Evolutionary conservation across 2,329 filamentous ascomycete species (phyloP).

Genomic region (Grosmannia penicillata): DNA sequence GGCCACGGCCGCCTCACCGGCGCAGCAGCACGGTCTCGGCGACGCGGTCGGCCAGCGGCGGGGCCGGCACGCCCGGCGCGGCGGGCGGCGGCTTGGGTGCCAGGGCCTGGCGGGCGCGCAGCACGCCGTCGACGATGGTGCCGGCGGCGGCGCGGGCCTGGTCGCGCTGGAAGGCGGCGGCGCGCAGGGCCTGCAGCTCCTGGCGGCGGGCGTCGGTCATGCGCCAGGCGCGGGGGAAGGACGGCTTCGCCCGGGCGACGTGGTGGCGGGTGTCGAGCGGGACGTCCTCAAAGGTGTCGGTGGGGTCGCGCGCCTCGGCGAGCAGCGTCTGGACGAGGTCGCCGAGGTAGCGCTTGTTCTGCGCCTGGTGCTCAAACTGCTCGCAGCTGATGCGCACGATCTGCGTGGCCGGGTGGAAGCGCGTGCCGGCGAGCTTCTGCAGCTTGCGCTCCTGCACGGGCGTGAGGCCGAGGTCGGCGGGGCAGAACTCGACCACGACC

Average conservation of each 20-base stretch:
- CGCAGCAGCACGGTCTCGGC: conserved; percentile 15
- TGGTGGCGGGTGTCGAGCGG: conserved; percentile 83
- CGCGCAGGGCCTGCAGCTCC: conserved; percentile 48
- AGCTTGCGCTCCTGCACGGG: conserved; percentile 61
- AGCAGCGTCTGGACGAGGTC: conserved; percentile 64
- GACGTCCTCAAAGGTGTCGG: conserved; percentile 75
- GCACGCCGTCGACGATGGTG: conserved; percentile 44
- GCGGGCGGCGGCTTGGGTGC: too few species aligned
- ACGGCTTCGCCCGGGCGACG: conserved; percentile 47
- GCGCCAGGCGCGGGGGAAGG: conserved; percentile 73
- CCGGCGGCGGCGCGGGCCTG: conserved; percentile 36
- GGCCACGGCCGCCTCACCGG: too few species aligned
- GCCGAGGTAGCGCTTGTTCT: conserved; percentile 92
- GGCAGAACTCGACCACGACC: conserved; percentile 82
- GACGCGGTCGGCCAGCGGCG: too few species aligned
- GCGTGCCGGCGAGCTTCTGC: conserved; percentile 69
- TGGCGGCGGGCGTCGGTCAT: conserved; percentile 55
- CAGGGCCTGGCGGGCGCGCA: too few species aligned
- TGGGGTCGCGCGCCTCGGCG: conserved; percentile 55
- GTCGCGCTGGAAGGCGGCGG: conserved; percentile 37
- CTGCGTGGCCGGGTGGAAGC: conserved; percentile 76
- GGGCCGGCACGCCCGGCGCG: too few species aligned
- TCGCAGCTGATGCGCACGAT: conserved; percentile 84
- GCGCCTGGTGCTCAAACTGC: conserved; percentile 71
- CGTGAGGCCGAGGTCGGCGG: conserved; percentile 55